Evolutionary conservation across 306 rosid genomes (phyloP).

Genomic region (Rubus idaeus): DNA sequence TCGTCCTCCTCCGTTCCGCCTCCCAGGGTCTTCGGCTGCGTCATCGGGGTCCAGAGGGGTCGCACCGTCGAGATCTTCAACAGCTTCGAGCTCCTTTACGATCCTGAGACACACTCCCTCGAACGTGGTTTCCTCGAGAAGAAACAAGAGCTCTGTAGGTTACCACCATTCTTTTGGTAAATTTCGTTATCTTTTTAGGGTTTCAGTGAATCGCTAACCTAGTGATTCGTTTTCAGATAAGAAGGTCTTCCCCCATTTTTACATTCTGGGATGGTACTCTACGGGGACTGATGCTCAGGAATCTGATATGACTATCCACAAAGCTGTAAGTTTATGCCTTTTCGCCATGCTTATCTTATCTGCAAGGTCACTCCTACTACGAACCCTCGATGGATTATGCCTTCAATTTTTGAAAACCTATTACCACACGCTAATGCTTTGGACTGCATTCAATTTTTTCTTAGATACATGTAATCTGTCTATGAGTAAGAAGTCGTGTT

Average conservation of each 20-base stretch:
- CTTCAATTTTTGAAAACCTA: background rate
- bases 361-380: background rate
- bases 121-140: slow-evolving; percentile 91
- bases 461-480: background rate
- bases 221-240: slow-evolving; percentile 49
- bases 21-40: slow-evolving; percentile 81
- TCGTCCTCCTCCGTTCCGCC: slow-evolving; percentile 14
- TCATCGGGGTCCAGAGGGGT: slow-evolving; percentile 94
- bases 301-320: slow-evolving; percentile 90
- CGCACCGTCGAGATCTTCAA: slow-evolving; percentile 99
- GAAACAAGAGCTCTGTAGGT: slow-evolving; percentile 97
- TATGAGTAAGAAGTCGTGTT: slow-evolving; percentile 17
- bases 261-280: slow-evolving; percentile 95
- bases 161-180: background rate
- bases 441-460: background rate
- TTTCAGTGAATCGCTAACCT: background rate
- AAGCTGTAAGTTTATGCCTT: slow-evolving; percentile 47
- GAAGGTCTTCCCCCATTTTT: slow-evolving; percentile 94
- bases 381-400: too few species aligned
- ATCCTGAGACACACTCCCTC: slow-evolving; percentile 69
- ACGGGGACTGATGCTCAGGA: slow-evolving; percentile 87
- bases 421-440: background rate
- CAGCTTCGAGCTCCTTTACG: slow-evolving; percentile 94
- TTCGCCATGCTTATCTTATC: background rate
- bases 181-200: background rate